Evolutionary conservation across 2,329 filamentous ascomycete genomes (phyloP).

Genomic region (Talaromyces sp.): DNA sequence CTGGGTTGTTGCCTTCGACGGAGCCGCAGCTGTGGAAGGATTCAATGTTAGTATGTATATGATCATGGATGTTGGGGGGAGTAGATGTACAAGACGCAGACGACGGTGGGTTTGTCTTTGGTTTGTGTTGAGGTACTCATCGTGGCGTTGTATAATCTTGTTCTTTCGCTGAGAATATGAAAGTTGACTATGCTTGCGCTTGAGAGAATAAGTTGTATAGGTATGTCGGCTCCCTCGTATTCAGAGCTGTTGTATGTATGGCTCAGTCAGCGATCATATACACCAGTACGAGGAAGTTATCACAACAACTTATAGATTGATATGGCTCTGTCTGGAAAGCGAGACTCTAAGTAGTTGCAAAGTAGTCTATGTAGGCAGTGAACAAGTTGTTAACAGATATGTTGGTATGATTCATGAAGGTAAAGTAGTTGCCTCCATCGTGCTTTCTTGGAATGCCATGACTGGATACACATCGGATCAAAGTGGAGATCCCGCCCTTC

Average conservation of each 20-base stretch:
- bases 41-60: background rate
- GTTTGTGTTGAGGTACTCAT: conserved; percentile 9
- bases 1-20: conserved; percentile 67
- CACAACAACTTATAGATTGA: background rate
- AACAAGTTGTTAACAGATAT: background rate
- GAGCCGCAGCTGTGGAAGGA: conserved; percentile 69
- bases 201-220: background rate
- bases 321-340: too few relatives aligned
- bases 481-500: conserved; percentile 1
- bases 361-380: background rate
- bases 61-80: background rate
- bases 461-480: background rate
- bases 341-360: background rate
- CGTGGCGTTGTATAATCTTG: background rate
- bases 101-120: conserved; percentile 57
- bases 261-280: background rate
- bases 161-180: background rate
- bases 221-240: background rate
- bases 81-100: conserved; percentile 74
- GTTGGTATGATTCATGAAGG: too few relatives aligned
- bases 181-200: background rate
- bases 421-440: background rate
- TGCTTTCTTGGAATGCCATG: conserved; percentile 2
- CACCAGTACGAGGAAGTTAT: too few relatives aligned
- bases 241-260: background rate